Conservation (phyloP, 1,139 yeast species). For the Hanseniaspora sp. region DNA sequence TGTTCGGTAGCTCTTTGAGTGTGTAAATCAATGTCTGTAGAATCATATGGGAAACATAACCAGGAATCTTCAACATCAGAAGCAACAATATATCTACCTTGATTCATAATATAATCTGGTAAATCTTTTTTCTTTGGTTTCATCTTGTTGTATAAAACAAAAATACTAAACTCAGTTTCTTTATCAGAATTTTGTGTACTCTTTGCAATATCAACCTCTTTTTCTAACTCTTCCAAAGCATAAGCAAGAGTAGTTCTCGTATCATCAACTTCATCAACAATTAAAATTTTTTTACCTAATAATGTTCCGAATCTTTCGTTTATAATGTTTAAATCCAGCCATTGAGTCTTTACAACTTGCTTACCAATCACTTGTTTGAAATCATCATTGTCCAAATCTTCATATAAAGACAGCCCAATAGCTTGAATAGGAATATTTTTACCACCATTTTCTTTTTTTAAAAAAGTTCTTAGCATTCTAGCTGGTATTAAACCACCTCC, state of each 20-base stretch:
- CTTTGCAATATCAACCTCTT: conserved; percentile 57
- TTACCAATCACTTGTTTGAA: conserved; percentile 61
- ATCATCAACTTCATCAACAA: conserved; percentile 92
- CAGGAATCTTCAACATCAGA: conserved; percentile 45
- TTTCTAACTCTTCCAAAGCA: conserved; percentile 75
- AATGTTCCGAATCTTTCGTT: conserved; percentile 49
- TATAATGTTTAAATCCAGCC: conserved; percentile 70
- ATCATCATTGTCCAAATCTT: conserved; percentile 55
- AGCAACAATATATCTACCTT: conserved; percentile 43
- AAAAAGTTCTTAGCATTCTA: conserved; percentile 79
- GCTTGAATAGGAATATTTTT: conserved; percentile 92
- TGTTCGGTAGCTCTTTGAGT: conserved; percentile 62
- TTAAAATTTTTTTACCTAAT: conserved; percentile 69
- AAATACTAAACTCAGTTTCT: conserved; percentile 42
- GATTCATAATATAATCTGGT: conserved; percentile 37
- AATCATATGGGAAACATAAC: conserved; percentile 61
- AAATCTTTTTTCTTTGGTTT: conserved; percentile 47
- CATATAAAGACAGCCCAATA: conserved; percentile 80
- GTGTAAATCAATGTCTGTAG: conserved; percentile 73
- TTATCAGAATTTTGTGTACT: conserved; percentile 29
- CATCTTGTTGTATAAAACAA: conserved; percentile 49
- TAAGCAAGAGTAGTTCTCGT: conserved; percentile 91
- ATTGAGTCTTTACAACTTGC: conserved; percentile 85
- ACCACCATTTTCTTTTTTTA: conserved; percentile 64
- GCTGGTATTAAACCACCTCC: conserved; percentile 98